Evolutionary conservation across 2,329 filamentous ascomycete species (phyloP).

Genomic region (Penicillium oxalicum): DNA sequence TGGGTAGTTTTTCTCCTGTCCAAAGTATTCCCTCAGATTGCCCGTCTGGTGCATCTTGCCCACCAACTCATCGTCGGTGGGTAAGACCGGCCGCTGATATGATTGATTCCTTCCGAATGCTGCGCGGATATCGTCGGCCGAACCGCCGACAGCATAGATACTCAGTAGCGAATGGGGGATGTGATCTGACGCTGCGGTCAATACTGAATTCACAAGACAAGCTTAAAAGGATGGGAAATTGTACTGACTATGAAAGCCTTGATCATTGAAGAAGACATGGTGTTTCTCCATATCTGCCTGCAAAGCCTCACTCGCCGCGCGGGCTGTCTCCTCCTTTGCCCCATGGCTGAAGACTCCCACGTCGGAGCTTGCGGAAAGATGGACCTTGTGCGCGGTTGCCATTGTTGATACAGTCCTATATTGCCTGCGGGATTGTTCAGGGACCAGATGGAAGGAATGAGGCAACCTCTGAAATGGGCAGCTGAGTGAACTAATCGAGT

Average conservation of each 20-base stretch:
- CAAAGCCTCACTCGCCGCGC: constrained; percentile 60
- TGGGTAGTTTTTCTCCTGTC: constrained; percentile 59
- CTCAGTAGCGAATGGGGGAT: constrained; percentile 72
- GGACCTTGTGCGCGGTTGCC: constrained; percentile 45
- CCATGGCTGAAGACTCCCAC: constrained; percentile 43
- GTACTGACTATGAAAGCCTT: constrained; percentile 62
- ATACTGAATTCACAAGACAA: not conserved
- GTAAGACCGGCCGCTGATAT: constrained; percentile 58
- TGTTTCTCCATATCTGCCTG: constrained; percentile 67
- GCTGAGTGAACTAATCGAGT: too few relatives aligned
- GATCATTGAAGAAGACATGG: constrained; percentile 73
- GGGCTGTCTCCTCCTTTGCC: constrained; percentile 54
- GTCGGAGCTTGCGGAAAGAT: constrained; percentile 39
- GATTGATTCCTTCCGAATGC: constrained; percentile 59
- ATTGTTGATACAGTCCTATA: constrained; percentile 27
- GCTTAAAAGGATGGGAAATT: not conserved
- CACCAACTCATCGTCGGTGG: constrained; percentile 47
- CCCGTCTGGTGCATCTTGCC: constrained; percentile 53
- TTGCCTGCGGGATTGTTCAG: not conserved
- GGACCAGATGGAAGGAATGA: too few relatives aligned
- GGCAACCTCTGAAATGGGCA: too few relatives aligned
- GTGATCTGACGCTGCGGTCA: constrained; percentile 50
- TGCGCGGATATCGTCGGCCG: constrained; percentile 52
- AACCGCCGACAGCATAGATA: constrained; percentile 68
- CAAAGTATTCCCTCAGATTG: constrained; percentile 55